Percentiles rank a stretch among this genome's conserved stretches.
phyloP scores from a whole-genome alignment of 208 protist species.

The Acanthamoeba rhysodes region DNA sequence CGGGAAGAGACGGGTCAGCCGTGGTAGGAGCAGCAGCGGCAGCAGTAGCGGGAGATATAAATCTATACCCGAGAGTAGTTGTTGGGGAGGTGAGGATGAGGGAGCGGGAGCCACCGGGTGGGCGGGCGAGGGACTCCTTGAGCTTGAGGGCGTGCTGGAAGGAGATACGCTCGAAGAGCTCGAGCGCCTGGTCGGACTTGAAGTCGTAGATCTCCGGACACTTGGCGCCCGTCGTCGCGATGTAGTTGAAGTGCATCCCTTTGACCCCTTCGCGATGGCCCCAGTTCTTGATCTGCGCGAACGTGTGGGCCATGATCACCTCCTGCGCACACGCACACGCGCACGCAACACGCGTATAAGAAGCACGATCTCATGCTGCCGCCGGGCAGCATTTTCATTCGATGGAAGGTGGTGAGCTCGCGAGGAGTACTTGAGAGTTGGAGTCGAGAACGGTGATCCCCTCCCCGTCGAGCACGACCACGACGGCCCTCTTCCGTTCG shows the following conservation, averaged over 20 bases:
- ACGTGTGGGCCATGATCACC: background rate
- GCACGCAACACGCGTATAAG: too few relatives aligned
- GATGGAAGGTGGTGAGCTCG: background rate
- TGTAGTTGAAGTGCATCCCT: background rate
- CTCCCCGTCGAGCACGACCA: slow-evolving; percentile 13
- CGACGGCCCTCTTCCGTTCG: background rate
- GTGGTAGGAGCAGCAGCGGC: too few relatives aligned
- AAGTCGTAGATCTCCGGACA: slow-evolving; percentile 20
- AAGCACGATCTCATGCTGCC: too few relatives aligned
- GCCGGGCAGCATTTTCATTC: too few relatives aligned
- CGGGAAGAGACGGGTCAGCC: too few relatives aligned
- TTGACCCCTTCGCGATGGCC: background rate
- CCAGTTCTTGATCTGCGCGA: slow-evolving; percentile 56
- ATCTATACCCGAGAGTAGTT: too few relatives aligned
- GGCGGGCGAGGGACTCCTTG: background rate
- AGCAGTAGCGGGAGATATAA: too few relatives aligned
- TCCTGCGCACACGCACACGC: background rate
- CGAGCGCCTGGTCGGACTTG: background rate
- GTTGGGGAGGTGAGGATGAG: too few relatives aligned
- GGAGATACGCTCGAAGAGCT: background rate
- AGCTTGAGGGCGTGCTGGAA: slow-evolving; percentile 16
- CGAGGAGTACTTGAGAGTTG: slow-evolving; percentile 8
- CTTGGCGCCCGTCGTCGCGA: background rate
- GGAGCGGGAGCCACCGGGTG: too few relatives aligned
- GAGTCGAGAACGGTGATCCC: background rate